Evolutionary conservation across 1,139 yeast species (phyloP), one percentile per base, ranked within the genome.

Genomic region (Yamadazyma conglobata): DNA sequence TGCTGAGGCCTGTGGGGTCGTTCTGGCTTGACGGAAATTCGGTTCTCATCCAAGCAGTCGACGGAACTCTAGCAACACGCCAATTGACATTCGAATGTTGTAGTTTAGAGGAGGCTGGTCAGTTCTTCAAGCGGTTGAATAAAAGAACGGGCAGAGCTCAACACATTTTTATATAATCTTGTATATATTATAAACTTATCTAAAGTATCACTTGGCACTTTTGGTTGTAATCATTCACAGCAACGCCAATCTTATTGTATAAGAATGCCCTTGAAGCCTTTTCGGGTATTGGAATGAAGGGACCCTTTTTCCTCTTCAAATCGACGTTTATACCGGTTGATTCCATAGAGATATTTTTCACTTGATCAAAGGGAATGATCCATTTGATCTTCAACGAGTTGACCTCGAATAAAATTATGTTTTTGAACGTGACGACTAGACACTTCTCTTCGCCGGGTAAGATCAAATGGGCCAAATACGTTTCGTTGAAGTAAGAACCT

Each of bases 401-500:
- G n/a, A 88, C 69, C 22, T 79, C 76, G 43, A 88, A 70, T 48
- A 89, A 67, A 32, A 88, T 53, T 25, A 93, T 80, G 37, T 80
- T 72, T 39, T 65, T 74, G 60, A 77, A 79, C 2, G 96, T 85
- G 4, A 93, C 79, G 34, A 91, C 59, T 2, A 87, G 79, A 4
- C 83, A 84, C 51, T 75, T 70, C 38, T 85, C 94, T 38, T 79
- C 82, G 5, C 94, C 95, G 1, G 91, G 81, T 30, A 89, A 62
- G 10, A 85, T 72, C 42, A 85, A 73, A 55, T 93, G 98, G 0
- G 96, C 95, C 38, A 91, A 64, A 48, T 91, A 93, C 19, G 66
- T 64, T 47, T 91, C 96, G 35, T 69, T 66, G 43, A 77, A 73
- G 50, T 64, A 86, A 27, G 72, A 61, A 2, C 96, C 97, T 28